Conservation (phyloP, 805 yeast genomes). For the Clavispora vitiphila region DNA sequence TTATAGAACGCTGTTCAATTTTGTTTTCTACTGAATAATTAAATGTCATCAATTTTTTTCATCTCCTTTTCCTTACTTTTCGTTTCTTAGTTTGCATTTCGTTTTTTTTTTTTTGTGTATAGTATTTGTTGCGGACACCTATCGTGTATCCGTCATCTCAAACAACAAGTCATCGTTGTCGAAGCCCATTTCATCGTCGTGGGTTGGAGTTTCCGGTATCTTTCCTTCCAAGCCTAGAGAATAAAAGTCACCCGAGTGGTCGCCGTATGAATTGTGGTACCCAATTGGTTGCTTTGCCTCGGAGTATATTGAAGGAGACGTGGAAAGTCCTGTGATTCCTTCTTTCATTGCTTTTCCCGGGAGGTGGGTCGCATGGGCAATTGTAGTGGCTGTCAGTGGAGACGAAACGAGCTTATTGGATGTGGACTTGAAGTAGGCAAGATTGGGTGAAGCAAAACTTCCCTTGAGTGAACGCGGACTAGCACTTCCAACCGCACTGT, state of each 20-base stretch:
- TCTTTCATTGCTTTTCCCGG: conserved; percentile 1
- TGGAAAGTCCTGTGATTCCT: conserved; percentile 28
- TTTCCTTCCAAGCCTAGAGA: not conserved
- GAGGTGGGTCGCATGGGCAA: conserved; percentile 18
- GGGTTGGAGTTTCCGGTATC: conserved; percentile 1
- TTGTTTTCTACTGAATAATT: too few relatives aligned
- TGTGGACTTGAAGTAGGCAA: conserved; percentile 6
- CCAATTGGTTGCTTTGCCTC: conserved; percentile 19
- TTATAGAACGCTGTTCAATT: too few relatives aligned
- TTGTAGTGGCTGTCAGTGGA: conserved; percentile 22
- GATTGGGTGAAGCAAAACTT: not conserved
- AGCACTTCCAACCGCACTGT: not conserved
- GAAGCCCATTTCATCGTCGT: conserved; percentile 10
- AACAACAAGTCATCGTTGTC: conserved; percentile 17
- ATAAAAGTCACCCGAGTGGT: conserved; percentile 27
- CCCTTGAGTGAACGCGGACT: not conserved
- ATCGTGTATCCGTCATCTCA: conserved; percentile 16
- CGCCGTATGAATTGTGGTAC: conserved; percentile 41
- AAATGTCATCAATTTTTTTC: too few relatives aligned
- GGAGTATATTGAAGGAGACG: conserved; percentile 29
- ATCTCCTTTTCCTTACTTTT: not conserved
- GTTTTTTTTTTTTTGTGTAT: too few relatives aligned
- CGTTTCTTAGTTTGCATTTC: too few relatives aligned
- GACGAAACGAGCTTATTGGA: conserved; percentile 12
- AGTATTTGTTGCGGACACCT: not conserved